These are phyloP conservation scores for Aspergillus niger DNA, from an alignment of 2,329 filamentous ascomycete species.

Conservation along the genomic window DNA sequence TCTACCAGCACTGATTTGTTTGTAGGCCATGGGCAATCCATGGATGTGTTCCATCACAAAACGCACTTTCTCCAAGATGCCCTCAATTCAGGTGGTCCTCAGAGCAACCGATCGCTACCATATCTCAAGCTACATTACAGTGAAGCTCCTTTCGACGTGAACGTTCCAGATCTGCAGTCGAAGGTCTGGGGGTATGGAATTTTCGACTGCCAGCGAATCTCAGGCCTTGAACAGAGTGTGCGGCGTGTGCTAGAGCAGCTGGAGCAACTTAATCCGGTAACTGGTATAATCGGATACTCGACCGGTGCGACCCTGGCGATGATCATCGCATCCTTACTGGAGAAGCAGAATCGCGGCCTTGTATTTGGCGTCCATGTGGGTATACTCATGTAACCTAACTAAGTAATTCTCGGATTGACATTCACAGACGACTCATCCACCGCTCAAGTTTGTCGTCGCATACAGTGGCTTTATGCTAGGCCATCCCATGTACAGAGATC, in stretches of 20 bases:
- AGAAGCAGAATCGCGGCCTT: background rate
- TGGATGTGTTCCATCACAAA: background rate
- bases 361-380: background rate
- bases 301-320: slow-evolving; percentile 6
- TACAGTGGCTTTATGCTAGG: slow-evolving; percentile 4
- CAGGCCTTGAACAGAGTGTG: background rate
- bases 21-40: background rate
- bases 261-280: background rate
- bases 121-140: background rate
- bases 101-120: background rate
- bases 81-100: background rate
- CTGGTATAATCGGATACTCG: slow-evolving; percentile 5
- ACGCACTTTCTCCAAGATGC: background rate
- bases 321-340: background rate
- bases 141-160: background rate
- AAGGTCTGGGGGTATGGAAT: background rate
- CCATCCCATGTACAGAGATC: background rate
- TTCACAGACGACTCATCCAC: slow-evolving; percentile 5
- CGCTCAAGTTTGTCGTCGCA: slow-evolving; percentile 2
- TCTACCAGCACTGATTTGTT: background rate
- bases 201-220: background rate
- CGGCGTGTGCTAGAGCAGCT: background rate
- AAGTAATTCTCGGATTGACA: background rate
- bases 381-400: background rate
- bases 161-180: background rate